A percentile compares a stretch with the other conserved stretches of the same genome.
Conservation (phyloP, 768 basidiomycete genomes). For the Xerocomellus dryophilus region DNA sequence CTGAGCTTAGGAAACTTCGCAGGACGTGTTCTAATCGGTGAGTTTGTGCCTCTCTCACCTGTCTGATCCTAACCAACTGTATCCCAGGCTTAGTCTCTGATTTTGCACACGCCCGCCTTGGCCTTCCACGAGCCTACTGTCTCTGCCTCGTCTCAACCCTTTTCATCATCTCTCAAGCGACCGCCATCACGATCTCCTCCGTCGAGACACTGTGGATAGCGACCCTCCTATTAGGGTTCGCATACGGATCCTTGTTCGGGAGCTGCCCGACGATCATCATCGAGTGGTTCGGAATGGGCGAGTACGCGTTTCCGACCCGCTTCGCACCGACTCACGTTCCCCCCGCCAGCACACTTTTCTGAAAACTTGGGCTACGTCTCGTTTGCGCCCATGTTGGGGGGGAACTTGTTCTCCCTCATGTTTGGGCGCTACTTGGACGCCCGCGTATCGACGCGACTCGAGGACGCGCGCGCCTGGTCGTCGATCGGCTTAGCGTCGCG, state of each 20-base stretch:
- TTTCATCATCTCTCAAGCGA: constrained; percentile 72
- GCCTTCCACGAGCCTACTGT: constrained; percentile 64
- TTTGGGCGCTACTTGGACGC: constrained; percentile 82
- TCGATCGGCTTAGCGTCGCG: constrained; percentile 3
- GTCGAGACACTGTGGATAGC: constrained; percentile 61
- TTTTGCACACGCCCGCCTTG: constrained; percentile 51
- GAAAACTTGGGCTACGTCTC: constrained; percentile 86
- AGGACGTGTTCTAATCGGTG: constrained; percentile 77
- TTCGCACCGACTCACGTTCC: background rate
- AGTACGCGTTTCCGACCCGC: constrained; percentile 28
- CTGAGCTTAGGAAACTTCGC: constrained; percentile 79
- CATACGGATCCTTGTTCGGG: constrained; percentile 74
- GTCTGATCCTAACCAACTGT: background rate
- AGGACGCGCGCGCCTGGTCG: background rate
- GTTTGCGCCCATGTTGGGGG: constrained; percentile 71
- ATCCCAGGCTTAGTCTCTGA: constrained; percentile 64
- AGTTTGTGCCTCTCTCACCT: background rate
- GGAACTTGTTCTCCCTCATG: constrained; percentile 79
- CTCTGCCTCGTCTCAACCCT: constrained; percentile 62
- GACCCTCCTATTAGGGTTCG: constrained; percentile 37
- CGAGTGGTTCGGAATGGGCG: constrained; percentile 88
- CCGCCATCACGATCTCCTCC: constrained; percentile 50
- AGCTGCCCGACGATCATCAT: constrained; percentile 69
- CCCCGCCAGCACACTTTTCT: constrained; percentile 57
- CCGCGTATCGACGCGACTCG: constrained; percentile 40